phyloP scores from a whole-genome alignment of 2,329 filamentous ascomycete genomes.

The Fusarium verrucosum region DNA sequence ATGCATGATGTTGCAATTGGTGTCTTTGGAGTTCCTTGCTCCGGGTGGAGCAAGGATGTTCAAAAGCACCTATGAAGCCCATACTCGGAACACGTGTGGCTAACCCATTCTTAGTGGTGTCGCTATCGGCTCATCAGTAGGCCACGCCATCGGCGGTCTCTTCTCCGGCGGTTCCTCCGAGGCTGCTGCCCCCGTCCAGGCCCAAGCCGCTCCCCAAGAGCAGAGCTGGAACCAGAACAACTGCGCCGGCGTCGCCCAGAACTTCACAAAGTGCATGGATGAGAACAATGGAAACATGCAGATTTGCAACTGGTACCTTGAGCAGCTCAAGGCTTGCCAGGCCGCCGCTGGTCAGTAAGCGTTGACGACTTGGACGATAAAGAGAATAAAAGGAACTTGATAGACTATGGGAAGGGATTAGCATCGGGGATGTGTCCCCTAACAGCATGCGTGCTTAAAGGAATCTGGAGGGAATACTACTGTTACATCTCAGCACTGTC shows the following conservation, averaged over 20 bases:
- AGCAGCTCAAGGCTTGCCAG: slow-evolving; percentile 94
- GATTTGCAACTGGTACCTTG: slow-evolving; percentile 97
- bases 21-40: not conserved
- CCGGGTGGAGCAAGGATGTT: slow-evolving; percentile 7
- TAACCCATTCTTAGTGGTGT: slow-evolving; percentile 75
- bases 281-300: slow-evolving; percentile 93
- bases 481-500: slow-evolving; percentile 40
- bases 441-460: slow-evolving; percentile 38
- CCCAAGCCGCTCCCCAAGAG: slow-evolving; percentile 56
- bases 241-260: slow-evolving; percentile 81
- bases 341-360: slow-evolving; percentile 75
- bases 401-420: slow-evolving; percentile 15
- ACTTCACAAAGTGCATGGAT: slow-evolving; percentile 96
- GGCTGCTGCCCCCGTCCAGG: slow-evolving; percentile 60
- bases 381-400: slow-evolving; percentile 12
- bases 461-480: slow-evolving; percentile 31
- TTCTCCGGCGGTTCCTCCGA: slow-evolving; percentile 84
- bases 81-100: slow-evolving; percentile 24
- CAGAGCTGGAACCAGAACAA: slow-evolving; percentile 66
- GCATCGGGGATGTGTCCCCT: slow-evolving; percentile 30
- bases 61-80: not conserved
- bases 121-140: slow-evolving; percentile 93
- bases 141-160: slow-evolving; percentile 90
- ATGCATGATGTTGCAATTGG: too few relatives aligned
- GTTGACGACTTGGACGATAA: not conserved